Evolutionary conservation across 1,284 basidiomycete species (phyloP).

Genomic region (Cryptococcus neoformans): DNA sequence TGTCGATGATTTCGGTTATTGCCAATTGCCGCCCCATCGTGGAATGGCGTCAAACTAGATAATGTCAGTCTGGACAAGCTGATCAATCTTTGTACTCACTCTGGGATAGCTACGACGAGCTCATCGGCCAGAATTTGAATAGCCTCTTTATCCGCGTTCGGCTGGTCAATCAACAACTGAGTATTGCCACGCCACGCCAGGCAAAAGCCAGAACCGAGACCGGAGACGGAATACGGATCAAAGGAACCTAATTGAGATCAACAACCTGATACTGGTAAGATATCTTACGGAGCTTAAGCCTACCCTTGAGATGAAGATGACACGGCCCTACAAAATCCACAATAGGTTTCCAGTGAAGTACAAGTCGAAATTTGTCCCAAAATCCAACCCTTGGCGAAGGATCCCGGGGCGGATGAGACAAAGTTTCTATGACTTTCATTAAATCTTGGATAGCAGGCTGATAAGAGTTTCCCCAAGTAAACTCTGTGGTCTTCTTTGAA

Average conservation of each 20-base stretch:
- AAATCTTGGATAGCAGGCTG: conserved; percentile 84
- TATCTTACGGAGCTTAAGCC: conserved; percentile 5
- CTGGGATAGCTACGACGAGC: conserved; percentile 77
- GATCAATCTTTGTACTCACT: conserved; percentile 54
- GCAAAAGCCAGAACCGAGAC: conserved; percentile 84
- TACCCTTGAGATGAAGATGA: conserved; percentile 81
- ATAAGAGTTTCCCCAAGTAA: conserved; percentile 90
- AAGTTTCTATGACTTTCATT: conserved; percentile 74
- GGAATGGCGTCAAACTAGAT: conserved; percentile 49
- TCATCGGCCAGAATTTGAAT: conserved; percentile 80
- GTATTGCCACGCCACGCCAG: conserved; percentile 80
- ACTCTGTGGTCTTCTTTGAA: conserved; percentile 65
- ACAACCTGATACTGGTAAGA: neutral
- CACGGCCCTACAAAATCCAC: conserved; percentile 71
- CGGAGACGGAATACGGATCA: conserved; percentile 73
- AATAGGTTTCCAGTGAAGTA: conserved; percentile 79
- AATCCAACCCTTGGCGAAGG: conserved; percentile 85
- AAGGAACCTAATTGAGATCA: conserved; percentile 61
- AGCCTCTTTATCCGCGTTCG: conserved; percentile 72
- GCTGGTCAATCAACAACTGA: conserved; percentile 67
- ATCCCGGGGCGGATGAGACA: conserved; percentile 78
- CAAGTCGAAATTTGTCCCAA: conserved; percentile 89
- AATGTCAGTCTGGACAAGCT: neutral
- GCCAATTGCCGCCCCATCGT: conserved; percentile 53
- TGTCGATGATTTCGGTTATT: conserved; percentile 1